phyloP scores from a whole-genome alignment of 2,329 filamentous ascomycete genomes.

The Aspergillus quadricinctus region DNA sequence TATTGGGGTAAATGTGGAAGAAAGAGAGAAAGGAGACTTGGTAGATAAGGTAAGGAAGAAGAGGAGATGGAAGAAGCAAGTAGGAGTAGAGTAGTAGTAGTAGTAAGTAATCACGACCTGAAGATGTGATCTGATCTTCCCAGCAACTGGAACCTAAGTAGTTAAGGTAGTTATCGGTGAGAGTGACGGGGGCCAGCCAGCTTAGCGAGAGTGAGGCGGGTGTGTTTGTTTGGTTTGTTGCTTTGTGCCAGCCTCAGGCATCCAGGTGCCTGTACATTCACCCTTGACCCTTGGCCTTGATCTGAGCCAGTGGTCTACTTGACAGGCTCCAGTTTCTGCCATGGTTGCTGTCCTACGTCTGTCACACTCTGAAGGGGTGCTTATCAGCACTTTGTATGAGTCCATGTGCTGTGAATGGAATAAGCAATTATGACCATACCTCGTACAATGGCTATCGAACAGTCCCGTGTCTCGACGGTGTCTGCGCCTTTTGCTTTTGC shows the following conservation, averaged over 20 bases:
- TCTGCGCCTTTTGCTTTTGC: not conserved
- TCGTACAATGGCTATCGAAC: not conserved
- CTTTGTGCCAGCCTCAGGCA: constrained; percentile 12
- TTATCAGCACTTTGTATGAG: not conserved
- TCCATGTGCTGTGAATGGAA: not conserved
- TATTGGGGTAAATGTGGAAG: constrained; percentile 12
- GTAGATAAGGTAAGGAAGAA: constrained; percentile 3
- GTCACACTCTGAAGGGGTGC: not conserved
- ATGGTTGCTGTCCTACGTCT: not conserved
- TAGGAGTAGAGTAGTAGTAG: no score
- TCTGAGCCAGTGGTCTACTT: not conserved
- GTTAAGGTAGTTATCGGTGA: constrained; percentile 22
- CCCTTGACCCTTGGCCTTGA: not conserved
- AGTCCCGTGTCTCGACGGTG: not conserved
- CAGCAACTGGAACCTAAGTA: constrained; percentile 13
- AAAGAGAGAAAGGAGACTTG: constrained; percentile 3
- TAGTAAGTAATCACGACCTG: constrained; percentile 13
- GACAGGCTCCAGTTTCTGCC: no score
- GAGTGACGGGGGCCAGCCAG: constrained; percentile 19
- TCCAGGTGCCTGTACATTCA: not conserved
- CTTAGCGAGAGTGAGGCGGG: constrained; percentile 20
- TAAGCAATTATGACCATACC: not conserved
- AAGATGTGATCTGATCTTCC: constrained; percentile 21
- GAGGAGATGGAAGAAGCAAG: constrained; percentile 1
- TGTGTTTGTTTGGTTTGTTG: constrained; percentile 18